Conservation (phyloP, 306 rosid genomes). For the Trifolium repens region DNA sequence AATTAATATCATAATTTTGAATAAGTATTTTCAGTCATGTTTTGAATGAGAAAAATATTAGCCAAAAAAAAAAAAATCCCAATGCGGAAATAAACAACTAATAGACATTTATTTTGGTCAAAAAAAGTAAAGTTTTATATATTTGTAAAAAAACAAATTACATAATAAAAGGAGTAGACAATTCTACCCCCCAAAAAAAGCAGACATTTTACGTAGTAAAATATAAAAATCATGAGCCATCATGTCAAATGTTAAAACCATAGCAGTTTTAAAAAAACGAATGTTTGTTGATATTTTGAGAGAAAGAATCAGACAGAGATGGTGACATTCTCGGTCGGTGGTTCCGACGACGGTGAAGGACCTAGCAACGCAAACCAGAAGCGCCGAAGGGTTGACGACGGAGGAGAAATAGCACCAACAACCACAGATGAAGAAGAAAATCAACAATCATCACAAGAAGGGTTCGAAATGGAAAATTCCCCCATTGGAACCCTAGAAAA, state of each 20-base stretch:
- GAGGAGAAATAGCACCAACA: not conserved
- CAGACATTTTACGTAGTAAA: too few relatives aligned
- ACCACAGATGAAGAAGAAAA: not conserved
- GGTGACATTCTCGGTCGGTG: slow-evolving; percentile 72
- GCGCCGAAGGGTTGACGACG: slow-evolving; percentile 41
- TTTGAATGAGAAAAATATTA: too few relatives aligned
- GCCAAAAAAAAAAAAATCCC: too few relatives aligned
- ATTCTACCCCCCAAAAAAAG: too few relatives aligned
- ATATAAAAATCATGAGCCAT: too few relatives aligned
- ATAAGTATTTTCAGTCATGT: too few relatives aligned
- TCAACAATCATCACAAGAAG: slow-evolving; percentile 1
- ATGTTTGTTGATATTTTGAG: not conserved
- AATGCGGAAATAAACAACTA: too few relatives aligned
- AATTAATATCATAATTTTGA: too few relatives aligned
- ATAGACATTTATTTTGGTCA: too few relatives aligned
- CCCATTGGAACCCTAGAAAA: slow-evolving; percentile 25
- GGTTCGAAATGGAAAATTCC: slow-evolving; percentile 29
- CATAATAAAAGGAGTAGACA: too few relatives aligned
- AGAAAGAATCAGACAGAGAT: slow-evolving; percentile 22
- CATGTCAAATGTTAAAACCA: slow-evolving; percentile 9
- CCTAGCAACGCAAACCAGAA: slow-evolving; percentile 54
- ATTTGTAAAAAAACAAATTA: too few relatives aligned
- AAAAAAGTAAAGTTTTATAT: too few relatives aligned
- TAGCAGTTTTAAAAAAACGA: not conserved
- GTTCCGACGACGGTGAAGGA: slow-evolving; percentile 69